Evolutionary conservation across 208 protist species (phyloP).

Genomic region (Crithidia expoeki): DNA sequence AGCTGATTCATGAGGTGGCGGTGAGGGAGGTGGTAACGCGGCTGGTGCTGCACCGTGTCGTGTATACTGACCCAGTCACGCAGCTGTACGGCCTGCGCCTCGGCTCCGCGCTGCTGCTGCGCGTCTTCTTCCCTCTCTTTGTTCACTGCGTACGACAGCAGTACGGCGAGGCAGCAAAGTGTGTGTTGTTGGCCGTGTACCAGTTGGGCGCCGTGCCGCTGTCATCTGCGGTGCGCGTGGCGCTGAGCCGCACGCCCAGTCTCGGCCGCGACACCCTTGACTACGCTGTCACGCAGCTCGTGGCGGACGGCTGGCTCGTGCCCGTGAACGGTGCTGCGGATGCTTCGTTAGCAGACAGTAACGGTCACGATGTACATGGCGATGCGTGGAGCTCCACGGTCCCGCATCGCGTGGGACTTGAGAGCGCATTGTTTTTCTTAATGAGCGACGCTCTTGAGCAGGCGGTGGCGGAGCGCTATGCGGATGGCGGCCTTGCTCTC

Average conservation of each 20-base stretch:
- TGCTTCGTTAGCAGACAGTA: background rate
- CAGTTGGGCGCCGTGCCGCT: slow-evolving; percentile 63
- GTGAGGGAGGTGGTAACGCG: slow-evolving; percentile 77
- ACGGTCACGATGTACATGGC: too few relatives aligned
- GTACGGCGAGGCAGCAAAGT: slow-evolving; percentile 61
- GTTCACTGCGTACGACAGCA: slow-evolving; percentile 47
- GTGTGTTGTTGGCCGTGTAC: slow-evolving; percentile 55
- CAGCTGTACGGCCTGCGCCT: slow-evolving; percentile 57
- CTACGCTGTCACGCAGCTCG: slow-evolving; percentile 49
- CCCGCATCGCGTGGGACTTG: slow-evolving; percentile 46
- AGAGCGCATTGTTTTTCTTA: slow-evolving; percentile 27
- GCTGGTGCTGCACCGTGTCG: slow-evolving; percentile 76
- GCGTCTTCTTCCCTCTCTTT: slow-evolving; percentile 63
- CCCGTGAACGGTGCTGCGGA: slow-evolving; percentile 11
- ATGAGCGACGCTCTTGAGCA: slow-evolving; percentile 37
- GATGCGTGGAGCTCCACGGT: slow-evolving; percentile 22
- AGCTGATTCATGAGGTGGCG: slow-evolving; percentile 53
- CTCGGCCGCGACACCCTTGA: slow-evolving; percentile 38
- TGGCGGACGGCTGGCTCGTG: slow-evolving; percentile 56
- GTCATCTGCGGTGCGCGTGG: slow-evolving; percentile 45
- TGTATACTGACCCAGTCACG: slow-evolving; percentile 32
- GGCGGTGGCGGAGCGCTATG: slow-evolving; percentile 32
- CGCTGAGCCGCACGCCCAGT: slow-evolving; percentile 42
- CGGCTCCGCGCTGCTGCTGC: slow-evolving; percentile 65
- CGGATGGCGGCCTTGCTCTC: slow-evolving; percentile 29